phyloP scores from a whole-genome alignment of 2,329 filamentous ascomycete genomes.

The Nannizzia gypsea region DNA sequence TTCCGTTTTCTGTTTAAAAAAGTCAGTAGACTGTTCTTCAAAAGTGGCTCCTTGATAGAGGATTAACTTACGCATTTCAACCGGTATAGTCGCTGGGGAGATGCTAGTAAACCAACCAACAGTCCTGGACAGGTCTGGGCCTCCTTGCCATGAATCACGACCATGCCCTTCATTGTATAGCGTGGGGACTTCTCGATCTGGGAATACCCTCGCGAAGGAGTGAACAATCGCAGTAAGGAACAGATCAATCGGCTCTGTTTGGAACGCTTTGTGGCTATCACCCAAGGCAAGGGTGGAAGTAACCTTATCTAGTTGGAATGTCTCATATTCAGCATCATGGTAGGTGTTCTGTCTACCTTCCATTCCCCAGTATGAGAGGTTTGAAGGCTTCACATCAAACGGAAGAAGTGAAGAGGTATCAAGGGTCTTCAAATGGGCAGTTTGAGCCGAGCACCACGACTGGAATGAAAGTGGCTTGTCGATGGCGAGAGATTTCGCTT shows the following conservation, averaged over 20 bases:
- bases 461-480: slow-evolving; percentile 31
- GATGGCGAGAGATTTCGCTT: slow-evolving; percentile 22
- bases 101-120: slow-evolving; percentile 43
- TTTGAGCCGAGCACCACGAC: slow-evolving; percentile 27
- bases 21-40: not conserved
- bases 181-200: slow-evolving; percentile 31
- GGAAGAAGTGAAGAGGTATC: slow-evolving; percentile 14
- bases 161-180: slow-evolving; percentile 42
- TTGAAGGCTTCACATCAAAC: slow-evolving; percentile 22
- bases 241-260: slow-evolving; percentile 30
- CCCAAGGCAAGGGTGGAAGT: slow-evolving; percentile 23
- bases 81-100: slow-evolving; percentile 30
- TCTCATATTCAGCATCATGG: slow-evolving; percentile 24
- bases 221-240: slow-evolving; percentile 29
- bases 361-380: slow-evolving; percentile 31
- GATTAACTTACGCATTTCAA: slow-evolving; percentile 11
- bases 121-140: slow-evolving; percentile 37
- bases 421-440: slow-evolving; percentile 14
- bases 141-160: slow-evolving; percentile 34
- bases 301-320: slow-evolving; percentile 24
- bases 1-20: not conserved
- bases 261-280: slow-evolving; percentile 23
- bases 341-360: slow-evolving; percentile 22
- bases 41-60: not conserved
- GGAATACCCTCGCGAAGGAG: slow-evolving; percentile 36